These are phyloP conservation scores for Chaetomium olivaceum DNA, from an alignment of 2,329 filamentous ascomycete species.

Conservation along the genomic window DNA sequence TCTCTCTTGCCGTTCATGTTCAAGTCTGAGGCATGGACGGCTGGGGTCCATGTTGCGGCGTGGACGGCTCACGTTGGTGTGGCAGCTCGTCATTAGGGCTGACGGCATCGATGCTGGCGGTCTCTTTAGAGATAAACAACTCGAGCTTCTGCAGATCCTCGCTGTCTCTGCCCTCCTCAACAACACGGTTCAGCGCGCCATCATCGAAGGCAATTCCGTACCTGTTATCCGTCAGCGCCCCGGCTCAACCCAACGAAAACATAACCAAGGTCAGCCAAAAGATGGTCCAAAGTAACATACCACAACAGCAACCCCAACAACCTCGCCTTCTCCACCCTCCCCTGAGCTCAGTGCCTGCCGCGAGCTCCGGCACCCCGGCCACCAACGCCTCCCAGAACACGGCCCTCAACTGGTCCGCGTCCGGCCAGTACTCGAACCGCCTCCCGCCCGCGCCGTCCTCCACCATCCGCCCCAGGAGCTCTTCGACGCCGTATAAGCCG, in stretches of 20 bases:
- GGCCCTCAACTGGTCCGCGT: conserved; percentile 45
- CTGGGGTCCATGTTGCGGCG: too few relatives aligned
- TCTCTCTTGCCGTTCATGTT: neutral
- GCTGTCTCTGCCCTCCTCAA: conserved; percentile 52
- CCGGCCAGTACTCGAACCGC: conserved; percentile 45
- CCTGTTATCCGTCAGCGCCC: conserved; percentile 35
- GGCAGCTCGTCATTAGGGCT: neutral
- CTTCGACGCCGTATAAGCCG: conserved; percentile 61
- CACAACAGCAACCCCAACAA: conserved; percentile 60
- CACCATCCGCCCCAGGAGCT: conserved; percentile 50
- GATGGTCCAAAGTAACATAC: neutral
- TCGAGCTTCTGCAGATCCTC: conserved; percentile 56
- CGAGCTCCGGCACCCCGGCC: conserved; percentile 40
- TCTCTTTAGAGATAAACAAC: conserved; percentile 28
- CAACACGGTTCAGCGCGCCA: conserved; percentile 58
- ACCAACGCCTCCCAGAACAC: conserved; percentile 53
- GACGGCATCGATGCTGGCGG: neutral
- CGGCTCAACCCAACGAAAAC: neutral
- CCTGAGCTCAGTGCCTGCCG: conserved; percentile 30
- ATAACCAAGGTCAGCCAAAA: neutral
- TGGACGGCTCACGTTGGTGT: neutral
- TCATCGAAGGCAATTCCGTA: conserved; percentile 64
- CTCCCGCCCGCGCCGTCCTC: neutral
- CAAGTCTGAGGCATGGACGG: neutral
- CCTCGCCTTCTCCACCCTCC: conserved; percentile 44